phyloP scores from a whole-genome alignment of 306 rosid genomes.

The Albizia julibrissin region DNA sequence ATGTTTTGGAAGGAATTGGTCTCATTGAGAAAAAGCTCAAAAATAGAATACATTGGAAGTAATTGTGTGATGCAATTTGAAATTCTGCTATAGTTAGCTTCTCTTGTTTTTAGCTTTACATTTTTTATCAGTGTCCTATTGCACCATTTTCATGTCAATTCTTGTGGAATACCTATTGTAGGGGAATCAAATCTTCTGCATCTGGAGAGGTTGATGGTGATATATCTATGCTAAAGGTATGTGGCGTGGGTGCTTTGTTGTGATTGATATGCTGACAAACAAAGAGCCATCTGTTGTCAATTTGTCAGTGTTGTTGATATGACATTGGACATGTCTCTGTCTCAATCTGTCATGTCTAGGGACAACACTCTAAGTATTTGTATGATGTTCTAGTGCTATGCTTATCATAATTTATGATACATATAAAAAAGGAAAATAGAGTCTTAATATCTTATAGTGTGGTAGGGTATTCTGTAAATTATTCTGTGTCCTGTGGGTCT shows the following conservation, averaged over 20 bases:
- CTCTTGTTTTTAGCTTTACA: conserved; percentile 21
- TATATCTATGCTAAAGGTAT: conserved; percentile 73
- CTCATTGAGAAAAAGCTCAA: conserved; percentile 96
- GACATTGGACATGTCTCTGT: not conserved
- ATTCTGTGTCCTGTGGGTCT: conserved; percentile 28
- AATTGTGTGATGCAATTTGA: conserved; percentile 42
- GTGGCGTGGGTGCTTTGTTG: conserved; percentile 4
- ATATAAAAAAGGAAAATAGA: conserved; percentile 14
- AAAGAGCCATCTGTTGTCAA: conserved; percentile 23
- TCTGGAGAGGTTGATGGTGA: conserved; percentile 75
- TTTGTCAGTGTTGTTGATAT: conserved; percentile 21
- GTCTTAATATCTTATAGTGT: conserved; percentile 9
- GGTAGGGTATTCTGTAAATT: conserved; percentile 25
- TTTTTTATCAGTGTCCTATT: conserved; percentile 23
- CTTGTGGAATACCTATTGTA: conserved; percentile 45
- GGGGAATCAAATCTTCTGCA: conserved; percentile 81
- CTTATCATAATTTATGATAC: conserved; percentile 18
- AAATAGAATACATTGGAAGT: conserved; percentile 97
- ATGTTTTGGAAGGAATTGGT: conserved; percentile 98
- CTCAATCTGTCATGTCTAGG: conserved; percentile 7
- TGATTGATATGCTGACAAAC: conserved; percentile 17
- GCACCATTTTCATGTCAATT: conserved; percentile 40
- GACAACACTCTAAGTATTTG: conserved; percentile 3
- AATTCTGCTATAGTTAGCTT: conserved; percentile 26
- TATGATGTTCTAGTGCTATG: conserved; percentile 22